A percentile compares a stretch with the other conserved stretches of the same genome.
Conservation (phyloP, 2,329 filamentous ascomycete genomes). For the Basipetospora chlamydospora region DNA sequence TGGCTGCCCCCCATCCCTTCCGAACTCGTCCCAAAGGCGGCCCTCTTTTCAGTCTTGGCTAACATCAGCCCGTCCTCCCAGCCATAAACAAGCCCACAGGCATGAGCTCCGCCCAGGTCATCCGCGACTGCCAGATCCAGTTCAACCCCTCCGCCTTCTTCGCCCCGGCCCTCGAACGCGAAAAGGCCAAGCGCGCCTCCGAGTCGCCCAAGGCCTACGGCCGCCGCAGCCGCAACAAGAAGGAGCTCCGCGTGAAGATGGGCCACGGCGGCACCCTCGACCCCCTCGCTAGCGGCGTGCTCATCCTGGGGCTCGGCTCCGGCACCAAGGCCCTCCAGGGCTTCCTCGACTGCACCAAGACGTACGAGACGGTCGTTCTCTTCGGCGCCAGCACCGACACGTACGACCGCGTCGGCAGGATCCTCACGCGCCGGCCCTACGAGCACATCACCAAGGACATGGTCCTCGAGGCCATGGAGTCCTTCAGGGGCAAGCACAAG, state of each 20-base stretch:
- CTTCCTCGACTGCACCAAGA: constrained; percentile 83
- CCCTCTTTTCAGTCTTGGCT: constrained; percentile 1
- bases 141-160: constrained; percentile 76
- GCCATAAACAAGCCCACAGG: constrained; percentile 87
- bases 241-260: constrained; percentile 66
- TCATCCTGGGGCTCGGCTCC: constrained; percentile 75
- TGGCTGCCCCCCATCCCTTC: constrained; percentile 10
- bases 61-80: constrained; percentile 24
- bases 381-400: constrained; percentile 90
- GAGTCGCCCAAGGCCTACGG: constrained; percentile 46
- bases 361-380: constrained; percentile 76
- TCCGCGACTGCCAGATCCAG: constrained; percentile 71
- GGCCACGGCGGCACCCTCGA: constrained; percentile 94
- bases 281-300: constrained; percentile 81
- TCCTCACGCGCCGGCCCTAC: constrained; percentile 61
- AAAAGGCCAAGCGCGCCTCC: constrained; percentile 37
- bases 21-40: neutral
- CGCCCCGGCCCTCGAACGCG: constrained; percentile 56
- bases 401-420: constrained; percentile 76
- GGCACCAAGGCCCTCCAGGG: constrained; percentile 70
- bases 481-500: constrained; percentile 70
- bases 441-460: constrained; percentile 65
- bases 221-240: constrained; percentile 41
- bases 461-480: constrained; percentile 61
- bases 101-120: constrained; percentile 76